Evolutionary conservation across 768 basidiomycete species (phyloP), one percentile per base, ranked within the genome.

Genomic region (Agrocybe pediades): DNA sequence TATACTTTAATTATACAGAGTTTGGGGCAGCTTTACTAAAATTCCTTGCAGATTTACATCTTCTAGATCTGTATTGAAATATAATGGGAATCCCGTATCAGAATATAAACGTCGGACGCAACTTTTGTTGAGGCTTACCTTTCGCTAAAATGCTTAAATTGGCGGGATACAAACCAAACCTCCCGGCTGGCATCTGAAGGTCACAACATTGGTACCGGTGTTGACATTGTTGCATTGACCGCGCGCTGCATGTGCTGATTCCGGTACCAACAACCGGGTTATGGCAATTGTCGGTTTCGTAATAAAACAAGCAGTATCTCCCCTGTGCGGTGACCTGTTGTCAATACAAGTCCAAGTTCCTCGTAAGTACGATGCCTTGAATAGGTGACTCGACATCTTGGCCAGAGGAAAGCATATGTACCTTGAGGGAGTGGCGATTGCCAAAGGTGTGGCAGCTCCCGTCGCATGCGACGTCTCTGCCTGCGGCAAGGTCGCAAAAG

Each of bases 271-370:
- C 40, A 29, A 25, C 39, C 6, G 25, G 15, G 25, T 42, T 42
- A 20, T 20, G n/a, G 41, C 49, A 51, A 29, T 20, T 25, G 24
- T 25, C 21, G 40, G 42, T 51, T 15, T 25, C 25, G 19, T 42
- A 51, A 19, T 51, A 51, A 15, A 42, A 42, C 16, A 51, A 41
- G 24, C 49, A 51, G 15, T 51, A 42, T 7, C 23, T 50, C 16
- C 39, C 25, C 4, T 26, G 11, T 16, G 40, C 49, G 25, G 40
- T 50, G 23, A 50, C 44, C 41, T 51, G 33, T 5, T n/a, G n/a
- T n/a, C n/a, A 20, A 1, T n/a, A n/a, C 4, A 26, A 16, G 1
- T 25, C 19, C 46, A 29, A 13, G 16, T 15, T n/a, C n/a, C n/a
- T n/a, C n/a, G n/a, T n/a, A n/a, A n/a, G n/a, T n/a, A n/a, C n/a